Conservation (phyloP, 345 rosid species). For the Viola odorata region DNA sequence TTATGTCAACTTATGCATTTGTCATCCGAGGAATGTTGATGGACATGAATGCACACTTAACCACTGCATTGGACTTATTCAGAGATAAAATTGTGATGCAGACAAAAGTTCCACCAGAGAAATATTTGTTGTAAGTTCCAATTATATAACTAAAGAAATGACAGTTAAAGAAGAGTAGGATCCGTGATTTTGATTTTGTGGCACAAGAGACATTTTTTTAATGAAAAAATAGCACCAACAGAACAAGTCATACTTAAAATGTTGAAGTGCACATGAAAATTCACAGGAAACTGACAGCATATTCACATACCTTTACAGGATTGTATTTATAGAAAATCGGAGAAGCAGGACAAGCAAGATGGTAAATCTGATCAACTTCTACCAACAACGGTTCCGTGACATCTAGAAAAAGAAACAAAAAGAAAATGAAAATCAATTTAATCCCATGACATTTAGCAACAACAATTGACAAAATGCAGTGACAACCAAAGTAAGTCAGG, state of each 20-base stretch:
- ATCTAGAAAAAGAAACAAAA: conserved; percentile 38
- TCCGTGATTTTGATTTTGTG: too few species aligned
- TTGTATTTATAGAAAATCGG: conserved; percentile 92
- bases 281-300: not conserved
- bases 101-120: too few species aligned
- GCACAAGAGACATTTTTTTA: not conserved
- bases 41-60: too few species aligned
- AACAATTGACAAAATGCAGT: not conserved
- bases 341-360: conserved; percentile 98
- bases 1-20: too few species aligned
- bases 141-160: too few species aligned
- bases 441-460: too few species aligned
- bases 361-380: conserved; percentile 95
- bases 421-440: not conserved
- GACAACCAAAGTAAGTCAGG: not conserved
- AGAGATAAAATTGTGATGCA: too few species aligned
- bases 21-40: too few species aligned
- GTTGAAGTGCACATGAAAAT: not conserved
- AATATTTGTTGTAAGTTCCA: too few species aligned
- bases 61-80: too few species aligned
- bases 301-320: conserved; percentile 80
- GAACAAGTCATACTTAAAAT: not conserved
- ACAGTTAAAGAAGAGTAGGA: too few species aligned
- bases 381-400: conserved; percentile 77
- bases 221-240: conserved; percentile 1